Base-by-base conservation (phyloP, 768 basidiomycete genomes). In the Amanita thiersii region DNA sequence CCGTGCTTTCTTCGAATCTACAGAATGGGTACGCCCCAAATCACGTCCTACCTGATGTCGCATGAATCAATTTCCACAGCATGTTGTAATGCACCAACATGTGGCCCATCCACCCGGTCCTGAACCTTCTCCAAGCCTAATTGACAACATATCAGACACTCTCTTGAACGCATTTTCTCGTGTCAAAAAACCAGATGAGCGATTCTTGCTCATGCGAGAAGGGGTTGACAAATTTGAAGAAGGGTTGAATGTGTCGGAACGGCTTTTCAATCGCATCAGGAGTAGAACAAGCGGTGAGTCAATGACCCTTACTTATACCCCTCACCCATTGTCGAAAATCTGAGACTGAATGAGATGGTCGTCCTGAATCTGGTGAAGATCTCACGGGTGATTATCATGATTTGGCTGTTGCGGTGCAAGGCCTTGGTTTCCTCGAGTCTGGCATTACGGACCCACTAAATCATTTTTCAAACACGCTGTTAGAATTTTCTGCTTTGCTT, bases 361-460 rank as follows among this genome's bases (percentile, higher is more conserved):
- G 79, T 62, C 72, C 72, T 68, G 80, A 80, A 77, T 79, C 76
- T 57, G 78, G 68, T 73, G 76, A 82, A 96, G 96, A 99, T 74
- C 79, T 99, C 36, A 86, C 91, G 47, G 80, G 80, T 49, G 96
- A 99, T 69, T 99, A 99, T 62, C 91, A 97, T 57, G 96, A 97
- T 63, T 69, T 98, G 49, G 92, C 96, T 32, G 86, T 92, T 48
- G 86, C 90, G 31, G 90, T 96, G 35, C 94, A 98, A 59, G 94
- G 93, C 38, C 75, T 99, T 46, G 96, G 94, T 51, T 98, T 97
- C 65, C 75, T 99, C 49, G 96, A 99, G 62, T 90, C 88, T 48
- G 96, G 96, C 28, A 99, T 99, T 50, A 99, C 96, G 34, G 96
- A 99, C 55, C 93, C 91, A 1, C 66, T 99, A 50, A 94, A 94